phyloP scores from a whole-genome alignment of 2,329 filamentous ascomycete genomes.

The Diplocarpon rosae region DNA sequence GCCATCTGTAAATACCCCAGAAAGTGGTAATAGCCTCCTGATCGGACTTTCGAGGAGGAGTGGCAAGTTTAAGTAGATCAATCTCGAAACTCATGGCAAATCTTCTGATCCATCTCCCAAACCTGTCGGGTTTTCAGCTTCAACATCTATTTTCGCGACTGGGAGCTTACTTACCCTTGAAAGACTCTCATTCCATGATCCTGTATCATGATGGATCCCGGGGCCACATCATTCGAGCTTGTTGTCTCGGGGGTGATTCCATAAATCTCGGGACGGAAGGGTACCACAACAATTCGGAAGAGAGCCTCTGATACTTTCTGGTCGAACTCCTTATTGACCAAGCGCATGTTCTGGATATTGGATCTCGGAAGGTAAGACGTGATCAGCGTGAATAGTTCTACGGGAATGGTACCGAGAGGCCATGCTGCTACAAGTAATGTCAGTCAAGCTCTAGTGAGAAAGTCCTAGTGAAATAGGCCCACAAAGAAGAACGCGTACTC shows the following conservation, averaged over 20 bases:
- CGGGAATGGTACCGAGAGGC: conserved; percentile 36
- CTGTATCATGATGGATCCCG: conserved; percentile 25
- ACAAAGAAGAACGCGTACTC: neutral
- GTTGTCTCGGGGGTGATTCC: conserved; percentile 34
- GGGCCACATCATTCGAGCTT: conserved; percentile 4
- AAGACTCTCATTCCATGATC: conserved; percentile 49
- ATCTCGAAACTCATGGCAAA: conserved; percentile 61
- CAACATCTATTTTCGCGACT: too few species aligned
- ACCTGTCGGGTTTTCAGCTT: conserved; percentile 24
- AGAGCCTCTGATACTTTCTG: conserved; percentile 43
- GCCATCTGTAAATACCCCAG: conserved; percentile 58
- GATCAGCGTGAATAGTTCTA: conserved; percentile 52
- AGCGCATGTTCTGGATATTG: conserved; percentile 48
- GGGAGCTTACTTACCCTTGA: conserved; percentile 29
- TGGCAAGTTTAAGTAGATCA: conserved; percentile 38
- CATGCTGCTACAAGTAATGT: conserved; percentile 22
- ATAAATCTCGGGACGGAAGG: conserved; percentile 54
- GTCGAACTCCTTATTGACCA: conserved; percentile 51
- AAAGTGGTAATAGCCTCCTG: conserved; percentile 45
- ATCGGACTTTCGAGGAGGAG: conserved; percentile 44
- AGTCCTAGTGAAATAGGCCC: neutral
- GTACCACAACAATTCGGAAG: conserved; percentile 53
- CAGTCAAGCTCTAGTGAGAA: neutral
- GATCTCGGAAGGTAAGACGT: conserved; percentile 42
- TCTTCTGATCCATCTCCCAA: conserved; percentile 47